These are phyloP conservation scores for Xylariaceae sp. DNA, from an alignment of 2,329 filamentous ascomycete genomes.

Conservation along the genomic window DNA sequence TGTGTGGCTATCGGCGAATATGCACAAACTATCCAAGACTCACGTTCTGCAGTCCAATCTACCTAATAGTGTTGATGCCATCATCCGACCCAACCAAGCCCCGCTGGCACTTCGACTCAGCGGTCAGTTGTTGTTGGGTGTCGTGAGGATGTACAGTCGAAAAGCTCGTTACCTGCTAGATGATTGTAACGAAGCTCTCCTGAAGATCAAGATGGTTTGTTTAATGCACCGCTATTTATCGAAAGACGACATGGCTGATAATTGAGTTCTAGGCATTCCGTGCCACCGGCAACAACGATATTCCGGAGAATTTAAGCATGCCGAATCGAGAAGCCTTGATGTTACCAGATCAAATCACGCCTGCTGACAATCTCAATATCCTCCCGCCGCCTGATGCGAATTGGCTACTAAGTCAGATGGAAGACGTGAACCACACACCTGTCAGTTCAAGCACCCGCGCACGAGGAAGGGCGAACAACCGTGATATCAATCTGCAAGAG, in stretches of 20 bases:
- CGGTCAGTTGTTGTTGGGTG: slow-evolving; percentile 88
- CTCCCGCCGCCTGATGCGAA: slow-evolving; percentile 86
- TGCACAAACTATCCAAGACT: slow-evolving; percentile 96
- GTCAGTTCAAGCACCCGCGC: slow-evolving; percentile 54
- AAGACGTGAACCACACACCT: slow-evolving; percentile 54
- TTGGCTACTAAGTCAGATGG: slow-evolving; percentile 72
- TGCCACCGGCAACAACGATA: slow-evolving; percentile 88
- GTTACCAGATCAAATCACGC: slow-evolving; percentile 87
- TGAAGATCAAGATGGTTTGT: slow-evolving; percentile 95
- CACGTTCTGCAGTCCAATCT: slow-evolving; percentile 94
- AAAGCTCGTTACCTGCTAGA: slow-evolving; percentile 95
- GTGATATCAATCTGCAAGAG: slow-evolving; percentile 65
- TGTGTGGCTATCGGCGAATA: slow-evolving; percentile 96
- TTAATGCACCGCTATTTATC: not conserved
- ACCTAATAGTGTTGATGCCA: slow-evolving; percentile 89
- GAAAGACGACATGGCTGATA: slow-evolving; percentile 33
- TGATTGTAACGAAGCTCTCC: slow-evolving; percentile 93
- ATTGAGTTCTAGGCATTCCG: slow-evolving; percentile 70
- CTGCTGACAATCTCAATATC: slow-evolving; percentile 73
- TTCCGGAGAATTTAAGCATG: slow-evolving; percentile 75
- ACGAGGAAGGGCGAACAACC: slow-evolving; percentile 44
- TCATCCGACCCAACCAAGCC: slow-evolving; percentile 87
- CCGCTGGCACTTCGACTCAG: slow-evolving; percentile 93
- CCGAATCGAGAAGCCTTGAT: slow-evolving; percentile 83
- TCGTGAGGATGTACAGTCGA: slow-evolving; percentile 94